Evolutionary conservation across 1,284 basidiomycete species (phyloP), one percentile per base, ranked within the genome.

Genomic region (Irpex sp.): DNA sequence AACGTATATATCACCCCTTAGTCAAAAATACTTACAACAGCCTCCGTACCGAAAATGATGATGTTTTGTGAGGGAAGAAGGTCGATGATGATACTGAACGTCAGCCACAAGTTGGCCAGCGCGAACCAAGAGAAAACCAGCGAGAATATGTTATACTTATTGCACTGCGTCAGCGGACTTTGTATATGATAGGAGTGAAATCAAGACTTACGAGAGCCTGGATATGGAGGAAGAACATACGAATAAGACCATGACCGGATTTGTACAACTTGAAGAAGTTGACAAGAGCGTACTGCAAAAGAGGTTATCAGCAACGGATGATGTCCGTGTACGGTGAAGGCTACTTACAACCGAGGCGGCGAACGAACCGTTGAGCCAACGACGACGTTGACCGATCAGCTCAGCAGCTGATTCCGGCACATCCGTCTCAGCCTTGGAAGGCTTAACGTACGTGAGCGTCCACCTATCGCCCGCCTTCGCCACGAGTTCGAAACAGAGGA

Each of bases 311-410:
- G 55, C 2, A 62, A 49, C 19, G 39, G 21, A 21, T 15, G 43
- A 50, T 15, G 61, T 59, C 19, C 19, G 43, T 51, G 35, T 47
- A 17, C 36, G 15, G 59, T 36, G 55, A 26, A 55, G 11, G 1
- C 21, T 15, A 84, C 88, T 73, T 74, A 92, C 91, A 63, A 98
- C 91, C 2, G 94, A 95, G 7, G 96, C 97, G 43, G 96, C 96
- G 71, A 98, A 98, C 9, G 94, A 97, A 65, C 97, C 97, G 72
- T 99, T 99, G 70, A 98, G 75, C 97, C 94, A 97, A 68, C 95
- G 89, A 68, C 94, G 90, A 75, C 94, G 92, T 76, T 99, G 97
- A 66, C 94, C 93, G 75, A 98, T 98, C 60, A 99, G 78, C 73
- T 97, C 95, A 5, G 89, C 86, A 3, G 94, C 95, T 26, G 84